Conservation (phyloP, 441 rosid species). For the Syzygium syzygioides region DNA sequence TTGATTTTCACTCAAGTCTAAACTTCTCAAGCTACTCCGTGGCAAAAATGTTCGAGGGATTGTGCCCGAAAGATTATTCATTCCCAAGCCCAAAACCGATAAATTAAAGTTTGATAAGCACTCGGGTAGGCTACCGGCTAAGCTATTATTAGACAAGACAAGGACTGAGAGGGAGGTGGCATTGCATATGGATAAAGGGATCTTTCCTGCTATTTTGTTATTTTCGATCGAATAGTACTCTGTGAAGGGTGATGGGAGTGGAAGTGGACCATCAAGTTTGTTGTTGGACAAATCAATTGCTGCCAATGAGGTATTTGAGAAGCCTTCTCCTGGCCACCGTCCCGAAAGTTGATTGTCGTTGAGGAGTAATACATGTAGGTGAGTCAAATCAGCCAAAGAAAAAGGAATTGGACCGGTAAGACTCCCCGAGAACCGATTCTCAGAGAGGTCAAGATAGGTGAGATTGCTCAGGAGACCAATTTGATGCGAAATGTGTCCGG, state of each 20-base stretch:
- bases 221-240: not conserved
- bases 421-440: too few species aligned
- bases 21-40: not conserved
- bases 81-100: not conserved
- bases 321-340: not conserved
- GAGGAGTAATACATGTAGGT: not conserved
- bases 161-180: not conserved
- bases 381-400: not conserved
- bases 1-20: not conserved
- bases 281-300: accelerated
- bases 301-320: not conserved
- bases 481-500: too few species aligned
- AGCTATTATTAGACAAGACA: not conserved
- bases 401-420: too few species aligned
- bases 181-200: not conserved
- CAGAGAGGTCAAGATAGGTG: too few species aligned
- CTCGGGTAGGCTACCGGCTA: not conserved
- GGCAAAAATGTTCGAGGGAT: not conserved
- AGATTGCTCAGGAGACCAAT: too few species aligned
- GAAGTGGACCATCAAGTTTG: not conserved
- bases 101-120: not conserved
- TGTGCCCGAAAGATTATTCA: not conserved
- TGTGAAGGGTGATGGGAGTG: not conserved
- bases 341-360: not conserved
- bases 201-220: not conserved